Evolutionary conservation across 1,284 basidiomycete species (phyloP).

Genomic region (Entoloma clypeatum): DNA sequence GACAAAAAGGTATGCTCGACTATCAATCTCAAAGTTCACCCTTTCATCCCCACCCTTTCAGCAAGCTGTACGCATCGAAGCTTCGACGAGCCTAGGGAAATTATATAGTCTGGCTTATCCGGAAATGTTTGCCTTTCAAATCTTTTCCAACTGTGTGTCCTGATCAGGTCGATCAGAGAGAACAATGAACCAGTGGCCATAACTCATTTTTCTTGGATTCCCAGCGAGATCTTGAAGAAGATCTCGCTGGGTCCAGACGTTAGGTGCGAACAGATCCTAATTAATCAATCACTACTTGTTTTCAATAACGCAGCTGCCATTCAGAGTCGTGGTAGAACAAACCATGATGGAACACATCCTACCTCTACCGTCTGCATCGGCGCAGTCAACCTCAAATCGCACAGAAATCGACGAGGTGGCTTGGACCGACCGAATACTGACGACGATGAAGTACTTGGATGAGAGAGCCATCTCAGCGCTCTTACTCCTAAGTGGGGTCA

Average conservation of each 20-base stretch:
- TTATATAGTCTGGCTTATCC: conserved; percentile 82
- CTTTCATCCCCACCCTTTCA: conserved; percentile 25
- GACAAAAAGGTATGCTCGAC: conserved; percentile 75
- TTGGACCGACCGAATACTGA: conserved; percentile 85
- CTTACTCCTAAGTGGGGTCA: conserved; percentile 60
- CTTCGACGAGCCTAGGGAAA: conserved; percentile 74
- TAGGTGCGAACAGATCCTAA: conserved; percentile 39
- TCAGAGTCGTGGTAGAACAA: conserved; percentile 57
- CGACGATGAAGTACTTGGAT: conserved; percentile 71
- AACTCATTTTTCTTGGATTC: conserved; percentile 92
- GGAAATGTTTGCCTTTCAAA: conserved; percentile 79
- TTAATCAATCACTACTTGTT: neutral
- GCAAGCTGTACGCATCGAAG: conserved; percentile 78
- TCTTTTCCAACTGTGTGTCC: neutral
- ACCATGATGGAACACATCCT: conserved; percentile 74
- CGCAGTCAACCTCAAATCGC: conserved; percentile 46
- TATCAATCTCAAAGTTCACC: neutral
- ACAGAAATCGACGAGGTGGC: conserved; percentile 69
- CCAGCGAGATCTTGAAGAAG: conserved; percentile 65
- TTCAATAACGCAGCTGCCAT: neutral
- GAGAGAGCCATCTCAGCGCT: conserved; percentile 56
- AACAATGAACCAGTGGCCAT: conserved; percentile 72
- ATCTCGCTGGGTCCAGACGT: conserved; percentile 50
- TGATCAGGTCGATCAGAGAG: conserved; percentile 51
- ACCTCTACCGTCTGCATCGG: conserved; percentile 62